Conservation (phyloP, 805 yeast species). For the Candida namnaoensis region DNA sequence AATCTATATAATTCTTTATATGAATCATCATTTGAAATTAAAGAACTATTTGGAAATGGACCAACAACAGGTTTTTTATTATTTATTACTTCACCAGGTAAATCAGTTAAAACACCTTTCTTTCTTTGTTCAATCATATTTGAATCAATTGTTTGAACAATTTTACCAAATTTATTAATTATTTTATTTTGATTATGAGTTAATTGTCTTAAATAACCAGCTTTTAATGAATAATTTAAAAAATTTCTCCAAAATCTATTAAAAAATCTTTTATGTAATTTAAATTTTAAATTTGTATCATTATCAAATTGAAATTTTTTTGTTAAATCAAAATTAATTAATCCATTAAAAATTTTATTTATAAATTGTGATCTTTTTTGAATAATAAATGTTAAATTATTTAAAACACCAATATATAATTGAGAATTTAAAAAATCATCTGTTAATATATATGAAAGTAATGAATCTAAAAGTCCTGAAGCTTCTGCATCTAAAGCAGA, state of each 20-base stretch:
- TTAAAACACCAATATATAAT: conserved; percentile 57
- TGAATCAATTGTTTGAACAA: conserved; percentile 12
- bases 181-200: conserved; percentile 13
- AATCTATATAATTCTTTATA: conserved; percentile 64
- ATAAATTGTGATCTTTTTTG: conserved; percentile 57
- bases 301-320: conserved; percentile 39
- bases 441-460: conserved; percentile 47
- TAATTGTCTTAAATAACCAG: conserved; percentile 12
- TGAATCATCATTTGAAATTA: conserved; percentile 29
- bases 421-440: conserved; percentile 50
- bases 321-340: conserved; percentile 56
- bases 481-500: conserved; percentile 62
- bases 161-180: conserved; percentile 8
- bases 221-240: conserved; percentile 29
- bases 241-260: conserved; percentile 49
- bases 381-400: conserved; percentile 54
- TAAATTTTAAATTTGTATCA: conserved; percentile 29
- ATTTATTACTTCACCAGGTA: conserved; percentile 18
- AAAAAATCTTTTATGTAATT: conserved; percentile 51
- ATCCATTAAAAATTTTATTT: conserved; percentile 43
- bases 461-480: conserved; percentile 53
- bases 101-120: conserved; percentile 14
- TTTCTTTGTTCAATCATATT: conserved; percentile 18
- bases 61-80: conserved; percentile 14
- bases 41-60: conserved; percentile 22